Evolutionary conservation across 1,284 basidiomycete genomes (phyloP), one percentile per base, ranked within the genome.

Genomic region (Hemileia vastatrix): DNA sequence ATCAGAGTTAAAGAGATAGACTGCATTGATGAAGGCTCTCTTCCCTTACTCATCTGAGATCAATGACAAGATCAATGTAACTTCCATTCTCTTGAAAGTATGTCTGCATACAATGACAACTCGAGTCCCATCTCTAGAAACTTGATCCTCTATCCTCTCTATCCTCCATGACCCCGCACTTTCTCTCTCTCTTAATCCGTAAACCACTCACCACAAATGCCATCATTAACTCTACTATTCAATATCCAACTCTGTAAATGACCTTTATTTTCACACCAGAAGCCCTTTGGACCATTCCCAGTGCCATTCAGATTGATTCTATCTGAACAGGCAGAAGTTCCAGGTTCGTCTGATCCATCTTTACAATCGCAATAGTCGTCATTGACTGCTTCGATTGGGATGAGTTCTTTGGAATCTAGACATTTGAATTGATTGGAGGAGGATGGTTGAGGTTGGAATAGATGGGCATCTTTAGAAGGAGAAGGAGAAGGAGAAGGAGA

Each of bases 291-390:
- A 47, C 72, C 71, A 1, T 72, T 72, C 2, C 71, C 70, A 9
- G 73, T 73, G 49, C 72, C 65, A 47, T 49, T 51, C 19, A 21
- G 31, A 44, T 50, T 24, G 47, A 33, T 50, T n/a, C 23, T 31
- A 47, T 21, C 44, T 13, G 33, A 24, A 40, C n/a, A 64, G 24
- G 44, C n/a, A n/a, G n/a, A n/a, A n/a, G n/a, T n/a, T n/a, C 88
- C 88, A 74, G 92, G 92, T 76, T 96, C 92, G 70, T 96, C 92
- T 61, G 87, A 90, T 9, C 92, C 91, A 72, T 96, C 93, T 36
- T 80, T 80, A 74, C 92, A 96, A 78, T 96, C 92, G 74, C 92
- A 96, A 72, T 87, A 93, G 76, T 96, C 91, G 74, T 96, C 90
- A 74, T 96, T 96, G 56, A 96, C 84, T 15, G 86, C 83, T 24